phyloP scores from a whole-genome alignment of 1,284 basidiomycete genomes.

The Chondrostereum purpureum region DNA sequence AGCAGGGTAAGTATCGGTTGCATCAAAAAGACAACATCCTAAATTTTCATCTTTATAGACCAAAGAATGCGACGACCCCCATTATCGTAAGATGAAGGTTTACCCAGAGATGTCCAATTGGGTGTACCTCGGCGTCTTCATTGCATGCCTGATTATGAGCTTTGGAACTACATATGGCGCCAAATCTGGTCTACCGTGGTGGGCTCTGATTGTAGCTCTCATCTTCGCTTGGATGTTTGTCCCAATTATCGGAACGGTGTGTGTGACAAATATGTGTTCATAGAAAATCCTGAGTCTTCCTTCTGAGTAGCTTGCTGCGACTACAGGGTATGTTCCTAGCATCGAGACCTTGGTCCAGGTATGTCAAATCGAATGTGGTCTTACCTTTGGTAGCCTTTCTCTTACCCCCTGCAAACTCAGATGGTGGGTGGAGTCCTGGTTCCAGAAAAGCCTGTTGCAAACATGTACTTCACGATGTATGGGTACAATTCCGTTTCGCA shows the following conservation, averaged over 20 bases:
- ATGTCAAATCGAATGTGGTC: neutral
- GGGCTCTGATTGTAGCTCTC: slow-evolving; percentile 33
- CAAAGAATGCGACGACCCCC: slow-evolving; percentile 25
- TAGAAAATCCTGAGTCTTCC: too few relatives aligned
- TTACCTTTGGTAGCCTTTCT: neutral
- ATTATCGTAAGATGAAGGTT: slow-evolving; percentile 36
- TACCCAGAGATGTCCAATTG: slow-evolving; percentile 42
- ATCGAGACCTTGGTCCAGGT: slow-evolving; percentile 18
- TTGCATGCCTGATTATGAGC: slow-evolving; percentile 26
- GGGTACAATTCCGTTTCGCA: slow-evolving; percentile 20
- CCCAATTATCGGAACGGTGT: slow-evolving; percentile 32
- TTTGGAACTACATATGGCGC: slow-evolving; percentile 36
- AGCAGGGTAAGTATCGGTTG: slow-evolving; percentile 11
- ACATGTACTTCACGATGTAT: slow-evolving; percentile 30
- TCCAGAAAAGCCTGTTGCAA: slow-evolving; percentile 36
- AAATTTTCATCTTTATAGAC: neutral
- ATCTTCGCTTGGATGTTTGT: slow-evolving; percentile 36
- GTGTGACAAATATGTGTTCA: too few relatives aligned
- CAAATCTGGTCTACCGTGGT: slow-evolving; percentile 39
- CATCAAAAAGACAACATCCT: slow-evolving; percentile 16
- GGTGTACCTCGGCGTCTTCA: slow-evolving; percentile 35
- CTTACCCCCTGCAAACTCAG: slow-evolving; percentile 11
- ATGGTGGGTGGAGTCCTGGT: slow-evolving; percentile 33
- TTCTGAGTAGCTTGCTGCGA: slow-evolving; percentile 13
- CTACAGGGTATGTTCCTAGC: slow-evolving; percentile 17